These are phyloP conservation scores for Viola pubescens DNA, from an alignment of 441 rosid species.

Conservation along the genomic window DNA sequence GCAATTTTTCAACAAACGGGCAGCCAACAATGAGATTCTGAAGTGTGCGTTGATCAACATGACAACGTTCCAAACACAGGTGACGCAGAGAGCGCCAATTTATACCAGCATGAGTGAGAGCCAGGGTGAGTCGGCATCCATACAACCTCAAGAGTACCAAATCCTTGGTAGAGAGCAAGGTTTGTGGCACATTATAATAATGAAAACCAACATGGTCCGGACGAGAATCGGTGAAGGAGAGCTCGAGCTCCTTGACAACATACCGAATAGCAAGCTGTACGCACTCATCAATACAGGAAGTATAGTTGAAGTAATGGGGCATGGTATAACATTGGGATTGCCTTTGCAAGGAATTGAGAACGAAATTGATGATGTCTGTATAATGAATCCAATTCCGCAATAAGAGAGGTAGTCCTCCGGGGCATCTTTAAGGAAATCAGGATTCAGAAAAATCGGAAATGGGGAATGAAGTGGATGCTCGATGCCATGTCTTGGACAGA, in stretches of 20 bases:
- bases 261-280: background rate
- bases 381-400: too few relatives aligned
- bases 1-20: background rate
- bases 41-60: background rate
- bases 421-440: too few relatives aligned
- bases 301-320: too few relatives aligned
- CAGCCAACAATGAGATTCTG: background rate
- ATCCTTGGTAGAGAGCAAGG: background rate
- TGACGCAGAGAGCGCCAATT: background rate
- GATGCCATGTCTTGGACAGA: background rate
- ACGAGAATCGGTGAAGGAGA: too few relatives aligned
- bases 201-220: background rate
- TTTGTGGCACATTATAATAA: background rate
- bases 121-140: background rate
- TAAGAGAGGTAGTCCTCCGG: too few relatives aligned
- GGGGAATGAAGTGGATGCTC: background rate
- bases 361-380: background rate
- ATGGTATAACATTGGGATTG: too few relatives aligned
- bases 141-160: background rate
- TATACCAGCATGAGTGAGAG: background rate
- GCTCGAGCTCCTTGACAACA: background rate
- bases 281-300: background rate
- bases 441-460: background rate
- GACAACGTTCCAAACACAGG: background rate
- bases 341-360: background rate